These are phyloP conservation scores for Cyamopsis tetragonoloba DNA, from an alignment of 306 rosid genomes.

Conservation along the genomic window DNA sequence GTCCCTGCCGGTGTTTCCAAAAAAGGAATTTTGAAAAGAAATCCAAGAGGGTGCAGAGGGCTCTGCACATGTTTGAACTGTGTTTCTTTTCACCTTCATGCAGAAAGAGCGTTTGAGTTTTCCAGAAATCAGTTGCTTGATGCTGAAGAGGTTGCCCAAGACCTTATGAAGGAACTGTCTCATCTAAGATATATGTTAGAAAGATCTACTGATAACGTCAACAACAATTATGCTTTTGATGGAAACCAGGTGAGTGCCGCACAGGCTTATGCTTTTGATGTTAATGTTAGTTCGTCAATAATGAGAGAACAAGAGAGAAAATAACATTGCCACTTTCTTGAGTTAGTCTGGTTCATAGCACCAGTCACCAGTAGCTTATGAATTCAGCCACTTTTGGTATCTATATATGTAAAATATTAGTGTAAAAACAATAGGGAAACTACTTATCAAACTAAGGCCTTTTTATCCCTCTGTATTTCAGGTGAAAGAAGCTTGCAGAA, in stretches of 20 bases:
- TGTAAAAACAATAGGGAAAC: background rate
- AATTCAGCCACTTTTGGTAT: background rate
- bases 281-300: background rate
- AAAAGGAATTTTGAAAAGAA: constrained; percentile 57
- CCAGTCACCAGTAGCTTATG: background rate
- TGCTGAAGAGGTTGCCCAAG: constrained; percentile 62
- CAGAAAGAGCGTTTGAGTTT: constrained; percentile 90
- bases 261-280: no score
- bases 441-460: background rate
- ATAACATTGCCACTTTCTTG: no score
- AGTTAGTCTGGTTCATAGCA: background rate
- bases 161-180: constrained; percentile 67
- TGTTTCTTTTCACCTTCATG: constrained; percentile 71
- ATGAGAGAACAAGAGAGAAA: background rate
- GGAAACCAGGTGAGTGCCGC: constrained; percentile 43
- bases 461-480: constrained; percentile 20
- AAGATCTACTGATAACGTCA: constrained; percentile 31
- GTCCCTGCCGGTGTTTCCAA: constrained; percentile 2
- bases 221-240: constrained; percentile 18
- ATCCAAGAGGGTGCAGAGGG: constrained; percentile 92
- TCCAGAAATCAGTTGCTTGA: constrained; percentile 74
- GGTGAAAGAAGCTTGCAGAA: constrained; percentile 74
- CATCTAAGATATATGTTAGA: constrained; percentile 46
- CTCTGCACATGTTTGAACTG: constrained; percentile 82
- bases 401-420: background rate